Base-by-base conservation (phyloP, 495 filamentous ascomycete genomes). In the Paragyromitra xinjiangensis region DNA sequence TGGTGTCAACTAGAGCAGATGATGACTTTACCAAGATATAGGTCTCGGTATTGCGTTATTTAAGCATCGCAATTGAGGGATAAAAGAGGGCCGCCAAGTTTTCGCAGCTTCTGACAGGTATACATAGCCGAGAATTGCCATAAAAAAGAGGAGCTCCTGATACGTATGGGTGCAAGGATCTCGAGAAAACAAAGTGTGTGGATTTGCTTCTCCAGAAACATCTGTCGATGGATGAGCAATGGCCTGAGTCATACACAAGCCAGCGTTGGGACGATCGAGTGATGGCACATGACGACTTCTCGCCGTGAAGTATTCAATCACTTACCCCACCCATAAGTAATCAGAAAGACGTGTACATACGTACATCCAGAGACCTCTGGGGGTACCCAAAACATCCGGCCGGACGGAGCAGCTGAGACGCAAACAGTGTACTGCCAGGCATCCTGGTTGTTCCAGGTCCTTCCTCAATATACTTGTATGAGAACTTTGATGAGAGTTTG, bases 221-320 rank as follows among this genome's bases (percentile, higher is more conserved):
- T 24, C 11, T 59, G 12, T 37, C 26, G 9, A 50, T 37, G 16
- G 9, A 56, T 37, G 37, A 24, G 14, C 39, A 61, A 53, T n/a
- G 6, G 50, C 51, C 53, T 61, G 74, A 66, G 69, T 44, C 53
- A 73, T 39, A n/a, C 34, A 42, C 61, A 29, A 64, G 12, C 14
- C n/a, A 12, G 39, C 44, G 6, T 16, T 62, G 12, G 61, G 56
- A 34, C 45, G 67, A 64, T 73, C 74, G 74, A 77, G 74, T 77
- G 74, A 77, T 77, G n/a, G 42, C 1, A 39, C 61, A 77, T 77
- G 74, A 76, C 22, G 73, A 24, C 26, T 73, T 48, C 6, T 44
- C 37, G 26, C 29, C 44, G 44, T 6, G 34, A 12, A 34, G 29
- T 39, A n/a, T 45, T 45, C 37, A 66, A 39, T 44, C 34, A 39